Evolutionary conservation across 805 yeast genomes (phyloP).

Genomic region (Candida nanaspora): DNA sequence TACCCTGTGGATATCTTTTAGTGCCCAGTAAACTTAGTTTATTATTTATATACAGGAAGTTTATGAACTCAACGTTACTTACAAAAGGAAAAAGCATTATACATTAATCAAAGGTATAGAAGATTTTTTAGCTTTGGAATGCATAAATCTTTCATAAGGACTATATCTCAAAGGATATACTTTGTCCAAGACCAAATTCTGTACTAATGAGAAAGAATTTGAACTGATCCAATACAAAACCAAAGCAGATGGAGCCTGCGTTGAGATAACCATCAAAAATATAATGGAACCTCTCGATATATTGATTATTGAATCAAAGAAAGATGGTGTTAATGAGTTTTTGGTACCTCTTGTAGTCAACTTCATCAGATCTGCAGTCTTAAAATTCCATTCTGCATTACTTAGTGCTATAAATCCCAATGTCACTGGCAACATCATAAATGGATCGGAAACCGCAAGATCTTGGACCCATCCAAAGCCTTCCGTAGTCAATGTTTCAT

Average conservation of each 20-base stretch:
- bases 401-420: slow-evolving; percentile 66
- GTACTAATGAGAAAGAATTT: slow-evolving; percentile 66
- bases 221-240: slow-evolving; percentile 90
- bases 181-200: slow-evolving; percentile 65
- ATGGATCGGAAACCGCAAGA: slow-evolving; percentile 54
- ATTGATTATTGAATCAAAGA: slow-evolving; percentile 59
- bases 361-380: slow-evolving; percentile 49
- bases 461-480: slow-evolving; percentile 57
- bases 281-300: slow-evolving; percentile 69
- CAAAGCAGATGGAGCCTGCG: slow-evolving; percentile 81
- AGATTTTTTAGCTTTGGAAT: slow-evolving; percentile 5
- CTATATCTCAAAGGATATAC: slow-evolving; percentile 51
- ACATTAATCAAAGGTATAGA: slow-evolving; percentile 5
- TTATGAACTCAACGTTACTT: no score
- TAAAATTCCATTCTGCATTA: slow-evolving; percentile 78
- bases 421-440: slow-evolving; percentile 57
- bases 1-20: no score
- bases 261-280: slow-evolving; percentile 73
- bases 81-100: no score
- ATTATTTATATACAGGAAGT: no score
- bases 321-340: slow-evolving; percentile 43
- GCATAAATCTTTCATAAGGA: slow-evolving; percentile 29
- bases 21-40: no score
- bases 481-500: slow-evolving; percentile 41
- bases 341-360: slow-evolving; percentile 32